phyloP scores from a whole-genome alignment of 148 eudicot species.

The Vaccinium vitisidaea region DNA sequence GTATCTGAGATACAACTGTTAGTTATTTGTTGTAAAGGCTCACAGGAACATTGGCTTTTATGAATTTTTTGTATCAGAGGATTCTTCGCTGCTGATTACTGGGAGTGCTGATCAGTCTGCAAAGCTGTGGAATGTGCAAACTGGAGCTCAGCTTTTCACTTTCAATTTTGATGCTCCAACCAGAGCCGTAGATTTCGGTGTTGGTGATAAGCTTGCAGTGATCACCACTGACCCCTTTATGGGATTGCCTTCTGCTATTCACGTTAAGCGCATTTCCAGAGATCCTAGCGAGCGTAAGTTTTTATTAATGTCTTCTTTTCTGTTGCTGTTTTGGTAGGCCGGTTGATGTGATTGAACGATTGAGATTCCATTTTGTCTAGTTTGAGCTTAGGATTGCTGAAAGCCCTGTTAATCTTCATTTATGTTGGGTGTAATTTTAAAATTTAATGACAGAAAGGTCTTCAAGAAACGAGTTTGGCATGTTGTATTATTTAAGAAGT shows the following conservation, averaged over 20 bases:
- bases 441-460: neutral
- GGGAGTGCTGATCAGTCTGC: constrained; percentile 97
- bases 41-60: neutral
- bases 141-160: constrained; percentile 57
- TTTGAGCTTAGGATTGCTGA: neutral
- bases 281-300: constrained; percentile 74
- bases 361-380: neutral
- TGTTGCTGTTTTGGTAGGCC: neutral
- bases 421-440: neutral
- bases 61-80: constrained; percentile 46
- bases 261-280: constrained; percentile 63
- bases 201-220: constrained; percentile 79
- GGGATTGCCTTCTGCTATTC: constrained; percentile 76
- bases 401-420: constrained; percentile 2
- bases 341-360: neutral
- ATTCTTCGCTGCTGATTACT: constrained; percentile 69
- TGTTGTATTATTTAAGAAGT: neutral
- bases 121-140: constrained; percentile 80
- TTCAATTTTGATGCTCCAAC: constrained; percentile 83
- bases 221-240: constrained; percentile 90
- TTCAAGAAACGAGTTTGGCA: neutral
- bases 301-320: neutral
- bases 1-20: neutral
- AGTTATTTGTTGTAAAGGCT: neutral
- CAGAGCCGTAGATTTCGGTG: constrained; percentile 71